Percentiles rank a stretch among this genome's conserved stretches.
Conservation (phyloP, 2,329 filamentous ascomycete genomes). For the Aspergillus spinulosporus region DNA sequence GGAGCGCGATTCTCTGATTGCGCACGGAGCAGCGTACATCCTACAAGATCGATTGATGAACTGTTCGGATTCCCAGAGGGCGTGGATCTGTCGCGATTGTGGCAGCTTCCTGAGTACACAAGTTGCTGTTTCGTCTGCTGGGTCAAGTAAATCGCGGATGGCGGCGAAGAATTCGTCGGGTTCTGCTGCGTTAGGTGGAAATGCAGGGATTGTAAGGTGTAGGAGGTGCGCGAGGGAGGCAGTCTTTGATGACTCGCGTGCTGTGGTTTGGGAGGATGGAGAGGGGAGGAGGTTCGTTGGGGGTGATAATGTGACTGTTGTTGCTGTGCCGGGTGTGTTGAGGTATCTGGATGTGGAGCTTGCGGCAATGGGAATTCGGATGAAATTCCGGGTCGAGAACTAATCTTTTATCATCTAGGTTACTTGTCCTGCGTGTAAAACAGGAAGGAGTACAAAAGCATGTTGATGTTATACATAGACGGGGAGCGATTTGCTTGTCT, state of each 20-base stretch:
- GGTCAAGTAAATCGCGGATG: constrained; percentile 30
- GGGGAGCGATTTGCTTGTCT: constrained; percentile 18
- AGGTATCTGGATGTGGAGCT: constrained; percentile 93
- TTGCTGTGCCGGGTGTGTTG: constrained; percentile 89
- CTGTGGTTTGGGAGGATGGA: constrained; percentile 83
- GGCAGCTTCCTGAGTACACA: constrained; percentile 89
- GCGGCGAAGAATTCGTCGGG: constrained; percentile 29
- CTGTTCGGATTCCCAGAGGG: constrained; percentile 88
- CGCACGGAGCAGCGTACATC: constrained; percentile 91
- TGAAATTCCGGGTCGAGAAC: constrained; percentile 79
- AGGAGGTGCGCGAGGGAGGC: constrained; percentile 72
- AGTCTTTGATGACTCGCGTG: constrained; percentile 64
- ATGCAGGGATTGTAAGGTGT: constrained; percentile 68
- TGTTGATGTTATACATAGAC: constrained; percentile 19
- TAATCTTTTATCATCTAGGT: constrained; percentile 20
- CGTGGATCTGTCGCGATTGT: constrained; percentile 86
- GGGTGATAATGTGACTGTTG: constrained; percentile 84
- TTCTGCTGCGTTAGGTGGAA: constrained; percentile 56
- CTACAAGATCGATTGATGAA: constrained; percentile 95
- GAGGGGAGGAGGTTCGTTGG: constrained; percentile 80
- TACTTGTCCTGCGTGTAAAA: no score
- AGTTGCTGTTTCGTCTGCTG: constrained; percentile 42
- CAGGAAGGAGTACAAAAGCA: constrained; percentile 13
- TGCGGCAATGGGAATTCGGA: constrained; percentile 91
- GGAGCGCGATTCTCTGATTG: constrained; percentile 93